These are phyloP conservation scores for Solanum appendiculatum DNA, from an alignment of 257 asterid species.

Conservation along the genomic window DNA sequence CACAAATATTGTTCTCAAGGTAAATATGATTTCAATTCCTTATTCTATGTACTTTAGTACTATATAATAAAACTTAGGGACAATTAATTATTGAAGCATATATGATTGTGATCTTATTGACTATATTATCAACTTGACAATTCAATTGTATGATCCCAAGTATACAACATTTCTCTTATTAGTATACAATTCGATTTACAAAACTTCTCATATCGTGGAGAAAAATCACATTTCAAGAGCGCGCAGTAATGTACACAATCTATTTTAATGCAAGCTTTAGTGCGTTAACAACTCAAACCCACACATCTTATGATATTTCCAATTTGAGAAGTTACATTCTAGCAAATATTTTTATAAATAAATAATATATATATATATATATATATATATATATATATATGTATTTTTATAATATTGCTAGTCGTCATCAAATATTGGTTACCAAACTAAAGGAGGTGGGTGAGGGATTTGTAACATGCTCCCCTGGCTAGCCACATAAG, in stretches of 20 bases:
- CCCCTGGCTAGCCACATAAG: not conserved
- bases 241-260: too few relatives aligned
- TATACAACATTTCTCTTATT: too few relatives aligned
- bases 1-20: not conserved
- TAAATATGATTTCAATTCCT: not conserved
- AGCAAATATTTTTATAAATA: not conserved
- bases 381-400: not conserved
- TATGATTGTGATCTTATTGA: not conserved
- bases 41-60: not conserved
- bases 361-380: not conserved
- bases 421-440: not conserved
- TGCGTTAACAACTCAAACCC: accelerated
- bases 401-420: not conserved
- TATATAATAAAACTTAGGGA: not conserved
- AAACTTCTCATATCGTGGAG: accelerated
- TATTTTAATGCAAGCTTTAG: too few relatives aligned
- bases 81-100: not conserved
- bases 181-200: not conserved
- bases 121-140: not conserved
- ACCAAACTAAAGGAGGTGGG: not conserved
- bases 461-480: not conserved
- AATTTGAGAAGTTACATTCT: not conserved
- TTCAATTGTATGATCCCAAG: not conserved
- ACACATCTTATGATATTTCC: too few relatives aligned
- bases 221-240: not conserved